These are phyloP conservation scores for Calonectria naviculata DNA, from an alignment of 2,329 filamentous ascomycete genomes.

Conservation along the genomic window DNA sequence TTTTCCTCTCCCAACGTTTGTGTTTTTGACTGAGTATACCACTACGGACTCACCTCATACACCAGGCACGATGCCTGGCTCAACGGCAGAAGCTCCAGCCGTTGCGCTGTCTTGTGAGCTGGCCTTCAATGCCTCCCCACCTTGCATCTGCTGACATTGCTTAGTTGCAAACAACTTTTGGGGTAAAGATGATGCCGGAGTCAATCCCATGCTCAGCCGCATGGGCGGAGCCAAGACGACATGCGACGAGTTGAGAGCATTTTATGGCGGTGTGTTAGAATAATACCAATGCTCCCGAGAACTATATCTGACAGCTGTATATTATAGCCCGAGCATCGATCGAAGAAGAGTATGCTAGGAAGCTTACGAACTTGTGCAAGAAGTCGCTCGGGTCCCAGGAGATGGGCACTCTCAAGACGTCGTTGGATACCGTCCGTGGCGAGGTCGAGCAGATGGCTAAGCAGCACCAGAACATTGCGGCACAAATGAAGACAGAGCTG, in stretches of 20 bases:
- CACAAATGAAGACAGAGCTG: constrained; percentile 95
- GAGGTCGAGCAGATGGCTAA: constrained; percentile 96
- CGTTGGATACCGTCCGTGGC: constrained; percentile 86
- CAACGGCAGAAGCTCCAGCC: constrained; percentile 70
- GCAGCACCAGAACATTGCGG: constrained; percentile 88
- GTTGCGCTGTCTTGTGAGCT: constrained; percentile 75
- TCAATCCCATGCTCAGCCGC: constrained; percentile 89
- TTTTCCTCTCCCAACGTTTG: constrained; percentile 9
- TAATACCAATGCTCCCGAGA: too few species aligned
- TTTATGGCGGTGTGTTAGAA: constrained; percentile 78
- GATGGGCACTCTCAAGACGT: constrained; percentile 82
- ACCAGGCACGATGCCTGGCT: constrained; percentile 66
- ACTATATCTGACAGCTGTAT: neutral
- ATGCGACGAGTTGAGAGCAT: constrained; percentile 90
- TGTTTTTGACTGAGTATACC: constrained; percentile 10
- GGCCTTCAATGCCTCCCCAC: neutral
- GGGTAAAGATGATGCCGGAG: constrained; percentile 98
- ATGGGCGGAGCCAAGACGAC: constrained; percentile 96
- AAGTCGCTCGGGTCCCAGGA: constrained; percentile 93
- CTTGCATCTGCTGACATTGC: neutral
- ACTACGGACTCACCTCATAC: constrained; percentile 3
- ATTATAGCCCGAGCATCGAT: constrained; percentile 83
- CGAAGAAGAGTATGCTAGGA: constrained; percentile 95
- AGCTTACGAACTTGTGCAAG: constrained; percentile 84
- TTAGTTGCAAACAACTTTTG: constrained; percentile 99